These are phyloP conservation scores for Tetraselmis chui DNA, from an alignment of 139 green algal species.

Conservation along the genomic window DNA sequence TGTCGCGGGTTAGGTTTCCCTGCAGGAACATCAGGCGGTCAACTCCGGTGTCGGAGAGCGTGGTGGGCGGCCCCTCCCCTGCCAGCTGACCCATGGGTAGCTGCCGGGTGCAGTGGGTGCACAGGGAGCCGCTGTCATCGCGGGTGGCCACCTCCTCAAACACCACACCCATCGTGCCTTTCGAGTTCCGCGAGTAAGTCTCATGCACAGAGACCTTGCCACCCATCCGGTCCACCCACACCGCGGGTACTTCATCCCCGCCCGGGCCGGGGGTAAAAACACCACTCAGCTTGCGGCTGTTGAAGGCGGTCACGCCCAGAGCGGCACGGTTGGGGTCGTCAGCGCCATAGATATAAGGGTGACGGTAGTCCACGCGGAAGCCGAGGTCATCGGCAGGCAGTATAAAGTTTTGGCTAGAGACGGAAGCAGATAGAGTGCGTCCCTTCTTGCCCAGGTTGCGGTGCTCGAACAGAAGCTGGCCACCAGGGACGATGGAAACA, in stretches of 20 bases:
- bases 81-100: constrained; percentile 29
- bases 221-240: constrained; percentile 89
- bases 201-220: constrained; percentile 63
- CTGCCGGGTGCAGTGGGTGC: constrained; percentile 22
- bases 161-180: constrained; percentile 52
- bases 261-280: constrained; percentile 72
- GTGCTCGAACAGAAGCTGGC: constrained; percentile 53
- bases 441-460: constrained; percentile 55
- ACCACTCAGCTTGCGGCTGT: constrained; percentile 78
- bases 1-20: constrained; percentile 62
- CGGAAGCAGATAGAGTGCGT: constrained; percentile 38
- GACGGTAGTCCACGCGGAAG: constrained; percentile 57
- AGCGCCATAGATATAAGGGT: constrained; percentile 54
- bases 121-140: constrained; percentile 58
- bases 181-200: constrained; percentile 45
- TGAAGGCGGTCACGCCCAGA: constrained; percentile 57
- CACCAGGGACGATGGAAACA: constrained; percentile 34
- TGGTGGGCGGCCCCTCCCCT: constrained; percentile 79
- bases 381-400: constrained; percentile 62
- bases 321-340: constrained; percentile 43
- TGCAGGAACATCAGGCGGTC: constrained; percentile 44
- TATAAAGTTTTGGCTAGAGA: constrained; percentile 69
- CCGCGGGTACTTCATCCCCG: constrained; percentile 75
- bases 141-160: constrained; percentile 66
- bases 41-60: constrained; percentile 60